Conservation (phyloP, 2,329 filamentous ascomycete species). For the Trichoderma pleuroti region DNA sequence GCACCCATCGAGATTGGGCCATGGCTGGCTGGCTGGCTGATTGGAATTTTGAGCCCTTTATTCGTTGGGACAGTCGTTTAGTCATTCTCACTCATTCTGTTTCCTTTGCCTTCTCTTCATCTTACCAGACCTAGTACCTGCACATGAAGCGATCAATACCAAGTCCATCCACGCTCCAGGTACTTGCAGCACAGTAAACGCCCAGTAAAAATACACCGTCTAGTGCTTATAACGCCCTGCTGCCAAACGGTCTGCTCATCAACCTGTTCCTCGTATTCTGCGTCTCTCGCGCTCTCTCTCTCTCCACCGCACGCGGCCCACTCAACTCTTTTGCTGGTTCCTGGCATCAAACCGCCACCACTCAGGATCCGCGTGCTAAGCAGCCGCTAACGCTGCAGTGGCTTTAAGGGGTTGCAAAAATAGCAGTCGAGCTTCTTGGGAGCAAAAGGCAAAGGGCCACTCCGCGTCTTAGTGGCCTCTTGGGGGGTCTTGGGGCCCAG, state of each 20-base stretch:
- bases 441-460: not conserved
- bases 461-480: not conserved
- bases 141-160: too few species aligned
- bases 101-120: not conserved
- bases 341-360: slow-evolving; percentile 12
- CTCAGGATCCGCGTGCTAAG: slow-evolving; percentile 1
- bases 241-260: not conserved
- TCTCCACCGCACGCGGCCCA: not conserved
- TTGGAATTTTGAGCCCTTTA: not conserved
- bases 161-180: too few species aligned
- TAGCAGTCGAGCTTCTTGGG: not conserved
- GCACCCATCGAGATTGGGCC: not conserved
- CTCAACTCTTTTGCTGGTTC: not conserved
- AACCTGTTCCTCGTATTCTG: slow-evolving; percentile 8
- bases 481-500: not conserved
- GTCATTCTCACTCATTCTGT: not conserved
- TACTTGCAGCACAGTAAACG: not conserved
- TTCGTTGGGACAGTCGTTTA: not conserved
- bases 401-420: slow-evolving; percentile 19
- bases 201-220: not conserved
- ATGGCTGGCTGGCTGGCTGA: not conserved
- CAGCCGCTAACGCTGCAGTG: slow-evolving; percentile 17
- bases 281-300: too few species aligned
- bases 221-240: not conserved
- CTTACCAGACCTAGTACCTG: not conserved